Base-by-base conservation (phyloP, 495 filamentous ascomycete species). In the Sordaria brevicollis region DNA sequence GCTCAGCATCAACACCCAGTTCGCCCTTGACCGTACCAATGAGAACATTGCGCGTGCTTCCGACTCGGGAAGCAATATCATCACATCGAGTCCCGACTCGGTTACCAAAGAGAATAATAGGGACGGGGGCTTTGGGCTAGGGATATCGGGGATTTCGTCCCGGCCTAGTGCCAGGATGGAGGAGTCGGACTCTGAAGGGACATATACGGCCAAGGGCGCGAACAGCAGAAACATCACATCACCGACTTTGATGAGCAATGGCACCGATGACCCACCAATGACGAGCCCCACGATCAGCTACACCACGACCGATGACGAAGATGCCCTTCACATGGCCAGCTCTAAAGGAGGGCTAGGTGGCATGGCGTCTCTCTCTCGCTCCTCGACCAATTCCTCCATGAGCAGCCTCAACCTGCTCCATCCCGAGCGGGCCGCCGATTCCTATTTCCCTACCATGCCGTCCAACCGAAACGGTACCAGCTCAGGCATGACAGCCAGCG, bases 251-350 rank as follows among this genome's bases (percentile, higher is more conserved):
- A 65, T 70, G 65, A 70, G 69, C 66, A 37, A n/a, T 10, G 19
- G 67, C 8, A 57, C 72, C 21, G 67, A 68, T 17, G 70, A 71
- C 62, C 71, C 75, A 71, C 71, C 72, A 74, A 76, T 82, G 62
- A 86, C 84, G 36, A 89, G 86, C 71, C 87, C 86, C 33, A 81
- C 84, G 62, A 83, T 88, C 65, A 83, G 85, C 41, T 91, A 91
- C 72, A 89, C 88, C 62, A 93, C 90, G 8, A 93, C 91, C 9
- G 91, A 94, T 74, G 92, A 94, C 70, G 92, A 96, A 66, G 92
- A 96, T 65, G 79, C 85, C 9, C 78, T 91, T 10, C 86, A 86
- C 69, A 88, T 91, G 69, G 81, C 84, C 19, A 80, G 76, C 7
- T 77, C 81, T 29, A 79, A 74, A 35, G 71, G 77, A 4, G 57